Base-by-base conservation (phyloP, 371 early-diverging fungal species). In the Mortierella sp. region DNA sequence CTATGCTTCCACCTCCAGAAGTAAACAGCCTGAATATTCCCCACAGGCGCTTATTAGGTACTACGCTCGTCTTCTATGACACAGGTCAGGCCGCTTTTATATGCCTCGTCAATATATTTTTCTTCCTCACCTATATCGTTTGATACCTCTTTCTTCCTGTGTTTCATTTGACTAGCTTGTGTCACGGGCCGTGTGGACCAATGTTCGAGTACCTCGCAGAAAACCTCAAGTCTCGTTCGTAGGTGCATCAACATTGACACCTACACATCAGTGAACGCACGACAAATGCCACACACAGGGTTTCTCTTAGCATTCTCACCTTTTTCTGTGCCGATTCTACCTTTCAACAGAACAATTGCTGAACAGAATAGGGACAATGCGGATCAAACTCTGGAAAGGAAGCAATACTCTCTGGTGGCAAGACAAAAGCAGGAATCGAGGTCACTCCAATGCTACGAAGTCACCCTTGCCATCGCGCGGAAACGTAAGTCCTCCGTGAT, bases 161-260 rank as follows among this genome's bases (percentile, higher is more conserved):
- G 31, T 38, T 38, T 38, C 28, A 19, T 6, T 38, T 13, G 24
- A 6, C 19, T 54, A 84, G 84, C 3, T 45, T 84, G 24, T 84
- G 84, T 28, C 72, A 78, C 7, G 81, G 84, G 3, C 76, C 81
- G 9, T 78, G 78, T 58, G 84, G 79, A 16, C 79, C 81, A 11
- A 76, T 81, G 38, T 60, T 84, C 3, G 79, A 79, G 26, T 81
- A 81, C 57, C 79, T 84, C 9, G 58, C 73, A 5, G 76, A 79
- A 8, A 73, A 70, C 13, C 73, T 79, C 48, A 81, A 74, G 26
- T 13, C 76, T 1, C 81, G 84, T 14, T 79, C 81, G 84, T 84
- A 81, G 70, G 84, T 78, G 4, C 26, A 31, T 42, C 14, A 31
- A 11, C 28, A 21, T 8, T 24, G n/a, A 0, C 1, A 1, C 42